Evolutionary conservation across 164 flowering plant genomes (phyloP).

Genomic region (Stephania japonica): DNA sequence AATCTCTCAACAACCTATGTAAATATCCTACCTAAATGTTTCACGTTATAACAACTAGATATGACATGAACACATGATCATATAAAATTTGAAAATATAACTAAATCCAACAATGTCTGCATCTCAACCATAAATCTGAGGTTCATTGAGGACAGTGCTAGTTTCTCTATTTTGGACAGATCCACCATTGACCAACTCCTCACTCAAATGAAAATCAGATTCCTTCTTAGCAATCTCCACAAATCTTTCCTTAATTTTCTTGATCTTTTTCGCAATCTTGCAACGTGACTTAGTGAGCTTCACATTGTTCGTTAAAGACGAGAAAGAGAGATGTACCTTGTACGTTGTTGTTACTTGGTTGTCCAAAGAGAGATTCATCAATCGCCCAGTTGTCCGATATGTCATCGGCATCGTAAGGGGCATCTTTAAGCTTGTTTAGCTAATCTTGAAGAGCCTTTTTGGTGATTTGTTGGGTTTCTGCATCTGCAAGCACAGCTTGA

Average conservation of each 20-base stretch:
- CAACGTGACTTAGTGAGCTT: background rate
- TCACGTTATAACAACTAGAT: too few relatives aligned
- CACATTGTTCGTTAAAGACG: background rate
- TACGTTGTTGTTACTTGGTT: background rate
- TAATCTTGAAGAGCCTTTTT: background rate
- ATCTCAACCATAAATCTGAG: constrained; percentile 6
- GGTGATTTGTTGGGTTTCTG: too few relatives aligned
- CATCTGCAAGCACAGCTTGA: too few relatives aligned
- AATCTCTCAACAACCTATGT: too few relatives aligned
- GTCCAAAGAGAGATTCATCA: background rate
- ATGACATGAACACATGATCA: too few relatives aligned
- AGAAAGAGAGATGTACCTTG: background rate
- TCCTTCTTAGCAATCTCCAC: constrained; percentile 5
- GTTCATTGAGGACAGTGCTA: background rate
- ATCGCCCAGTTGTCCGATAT: constrained; percentile 1
- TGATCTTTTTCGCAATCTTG: constrained; percentile 5
- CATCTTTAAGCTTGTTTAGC: background rate
- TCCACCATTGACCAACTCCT: background rate
- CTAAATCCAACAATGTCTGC: too few relatives aligned
- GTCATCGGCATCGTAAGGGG: constrained; percentile 4
- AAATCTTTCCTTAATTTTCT: background rate
- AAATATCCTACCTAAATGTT: too few relatives aligned
- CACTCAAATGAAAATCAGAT: background rate
- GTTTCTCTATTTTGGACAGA: background rate
- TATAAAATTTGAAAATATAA: too few relatives aligned